These are phyloP conservation scores for Clarkia xantiana DNA, from an alignment of 345 rosid species.

Conservation along the genomic window DNA sequence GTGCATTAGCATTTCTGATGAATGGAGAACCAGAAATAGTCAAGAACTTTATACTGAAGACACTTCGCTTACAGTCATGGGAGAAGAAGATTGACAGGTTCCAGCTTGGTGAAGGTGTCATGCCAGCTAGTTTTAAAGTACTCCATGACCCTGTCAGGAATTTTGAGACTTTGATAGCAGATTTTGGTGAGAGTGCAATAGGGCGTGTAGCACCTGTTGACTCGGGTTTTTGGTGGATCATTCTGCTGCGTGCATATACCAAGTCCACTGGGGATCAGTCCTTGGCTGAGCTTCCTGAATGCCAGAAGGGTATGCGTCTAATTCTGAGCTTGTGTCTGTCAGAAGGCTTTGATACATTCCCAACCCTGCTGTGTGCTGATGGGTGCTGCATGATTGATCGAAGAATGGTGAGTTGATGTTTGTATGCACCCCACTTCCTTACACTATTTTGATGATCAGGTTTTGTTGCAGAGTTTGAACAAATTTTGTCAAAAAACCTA, in stretches of 20 bases:
- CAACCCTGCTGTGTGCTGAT: slow-evolving; percentile 7
- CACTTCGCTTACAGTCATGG: slow-evolving; percentile 25
- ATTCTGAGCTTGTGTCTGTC: slow-evolving; percentile 21
- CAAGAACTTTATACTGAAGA: slow-evolving; percentile 28
- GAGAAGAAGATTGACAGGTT: slow-evolving; percentile 27
- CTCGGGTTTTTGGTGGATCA: slow-evolving; percentile 37
- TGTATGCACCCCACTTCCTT: neutral
- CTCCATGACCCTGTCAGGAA: slow-evolving; percentile 29
- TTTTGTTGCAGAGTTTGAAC: neutral
- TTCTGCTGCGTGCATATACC: slow-evolving; percentile 29
- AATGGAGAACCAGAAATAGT: slow-evolving; percentile 33
- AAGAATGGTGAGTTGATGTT: slow-evolving; percentile 5
- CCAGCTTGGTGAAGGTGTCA: slow-evolving; percentile 29
- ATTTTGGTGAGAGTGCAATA: slow-evolving; percentile 34
- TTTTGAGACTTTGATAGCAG: slow-evolving; percentile 21
- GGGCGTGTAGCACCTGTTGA: slow-evolving; percentile 35
- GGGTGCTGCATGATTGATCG: slow-evolving; percentile 25
- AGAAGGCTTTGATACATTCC: slow-evolving; percentile 31
- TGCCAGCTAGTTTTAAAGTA: slow-evolving; percentile 36
- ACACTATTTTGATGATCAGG: neutral
- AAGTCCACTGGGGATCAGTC: slow-evolving; percentile 26
- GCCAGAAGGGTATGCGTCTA: slow-evolving; percentile 29
- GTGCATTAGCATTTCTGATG: slow-evolving; percentile 32
- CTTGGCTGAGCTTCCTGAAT: slow-evolving; percentile 26
- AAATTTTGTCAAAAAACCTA: too few species aligned